Base-by-base conservation (phyloP, 257 asterid genomes). In the Penstemon barbatus region DNA sequence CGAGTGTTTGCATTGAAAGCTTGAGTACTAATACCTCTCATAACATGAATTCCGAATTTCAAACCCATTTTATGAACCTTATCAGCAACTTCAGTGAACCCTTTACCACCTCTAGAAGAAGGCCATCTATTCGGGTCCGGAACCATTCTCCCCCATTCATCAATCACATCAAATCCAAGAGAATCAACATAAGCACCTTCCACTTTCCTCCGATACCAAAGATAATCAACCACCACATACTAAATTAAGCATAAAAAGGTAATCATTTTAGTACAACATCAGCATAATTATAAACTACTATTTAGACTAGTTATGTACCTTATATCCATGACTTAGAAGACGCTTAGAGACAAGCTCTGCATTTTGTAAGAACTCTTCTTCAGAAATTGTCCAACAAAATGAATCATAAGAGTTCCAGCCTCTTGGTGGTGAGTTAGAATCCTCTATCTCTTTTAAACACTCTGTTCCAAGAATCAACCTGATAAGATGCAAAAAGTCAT, bases 331-430 rank as follows among this genome's bases (percentile, higher is more conserved):
- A 72, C 78, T n/a, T 12, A 10, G 85, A 42, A 94, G 83, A 45
- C 81, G 81, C 38, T 74, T 74, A 67, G 97, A 79, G 7, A 94
- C 95, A n/a, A 84, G 88, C 68, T 81, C 65, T 5, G 96, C 93
- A 81, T 89, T 94, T 43, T 82, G 68, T 33, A 94, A 89, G 73
- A 94, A 91, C 38, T 94, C 96, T 71, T 80, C 78, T 76, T 94
- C 99, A 6, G 97, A 84, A 66, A 94, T 68, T 6, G 85, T 87
- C 99, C 99, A 94, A 72, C 87, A 79, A 78, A 90, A 94, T 11
- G 99, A 94, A 81, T 94, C 99, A 53, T 89, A 94, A 3, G 99
- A 94, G 71, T 94, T 91, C 99, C 99, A 94, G 46, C 99, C 99
- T 71, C 96, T 82, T 36, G 99, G 99, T 7, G 97, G 97, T 36